Evolutionary conservation across 352 stramenopile genomes (phyloP).

Genomic region (Elongisporangium anandrum): DNA sequence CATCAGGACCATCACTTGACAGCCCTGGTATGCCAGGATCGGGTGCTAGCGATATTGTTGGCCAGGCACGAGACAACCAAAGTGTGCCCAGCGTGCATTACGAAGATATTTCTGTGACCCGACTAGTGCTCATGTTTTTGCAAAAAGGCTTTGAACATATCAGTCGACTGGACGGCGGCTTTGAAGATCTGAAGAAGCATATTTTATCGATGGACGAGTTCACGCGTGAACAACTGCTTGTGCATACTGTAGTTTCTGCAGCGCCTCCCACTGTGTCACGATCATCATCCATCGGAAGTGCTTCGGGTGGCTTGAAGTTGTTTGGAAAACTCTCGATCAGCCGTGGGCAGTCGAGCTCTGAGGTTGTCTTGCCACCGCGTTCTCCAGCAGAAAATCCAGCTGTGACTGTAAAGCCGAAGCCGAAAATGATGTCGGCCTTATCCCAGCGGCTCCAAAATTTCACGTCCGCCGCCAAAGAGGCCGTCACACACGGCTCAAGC

Average conservation of each 20-base stretch:
- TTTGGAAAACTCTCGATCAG: slow-evolving; percentile 31
- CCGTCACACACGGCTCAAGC: slow-evolving; percentile 27
- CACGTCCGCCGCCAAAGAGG: slow-evolving; percentile 68
- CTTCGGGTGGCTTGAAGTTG: slow-evolving; percentile 34
- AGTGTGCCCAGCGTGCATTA: slow-evolving; percentile 20
- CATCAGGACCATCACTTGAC: background rate
- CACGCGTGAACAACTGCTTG: slow-evolving; percentile 68
- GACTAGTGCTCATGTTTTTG: slow-evolving; percentile 81
- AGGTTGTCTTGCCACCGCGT: background rate
- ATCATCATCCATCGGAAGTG: slow-evolving; percentile 8
- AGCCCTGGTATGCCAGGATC: slow-evolving; percentile 18
- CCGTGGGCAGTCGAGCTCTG: background rate
- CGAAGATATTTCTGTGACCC: slow-evolving; percentile 73
- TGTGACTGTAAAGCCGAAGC: slow-evolving; percentile 1
- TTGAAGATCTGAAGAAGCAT: slow-evolving; percentile 70
- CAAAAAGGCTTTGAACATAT: slow-evolving; percentile 87
- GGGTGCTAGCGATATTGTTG: slow-evolving; percentile 24
- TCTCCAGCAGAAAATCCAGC: background rate
- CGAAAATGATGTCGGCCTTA: slow-evolving; percentile 37
- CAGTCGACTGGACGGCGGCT: slow-evolving; percentile 75
- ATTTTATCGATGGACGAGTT: slow-evolving; percentile 64
- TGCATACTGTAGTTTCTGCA: slow-evolving; percentile 13
- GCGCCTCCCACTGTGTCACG: slow-evolving; percentile 14
- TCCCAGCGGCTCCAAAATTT: slow-evolving; percentile 64
- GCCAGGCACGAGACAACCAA: slow-evolving; percentile 20